These are phyloP conservation scores for Toxoplasma gondii DNA, from an alignment of 169 alveolate genomes.

Conservation along the genomic window DNA sequence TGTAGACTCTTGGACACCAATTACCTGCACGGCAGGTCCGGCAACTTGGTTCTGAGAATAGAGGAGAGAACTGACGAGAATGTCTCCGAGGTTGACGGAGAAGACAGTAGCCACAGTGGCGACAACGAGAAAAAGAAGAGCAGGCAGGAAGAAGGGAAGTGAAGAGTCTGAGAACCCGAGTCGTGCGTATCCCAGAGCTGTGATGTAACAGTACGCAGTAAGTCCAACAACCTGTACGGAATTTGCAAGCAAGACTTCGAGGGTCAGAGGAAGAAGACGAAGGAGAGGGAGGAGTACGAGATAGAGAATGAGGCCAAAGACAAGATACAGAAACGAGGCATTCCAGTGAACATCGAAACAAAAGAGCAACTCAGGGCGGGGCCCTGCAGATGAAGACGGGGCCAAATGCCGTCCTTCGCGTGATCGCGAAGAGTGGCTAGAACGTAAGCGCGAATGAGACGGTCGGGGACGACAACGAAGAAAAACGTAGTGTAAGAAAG, in stretches of 20 bases:
- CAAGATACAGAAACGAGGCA: conserved; percentile 36
- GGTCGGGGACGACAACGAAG: background rate
- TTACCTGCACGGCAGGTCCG: background rate
- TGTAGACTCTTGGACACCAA: background rate
- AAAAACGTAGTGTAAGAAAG: background rate
- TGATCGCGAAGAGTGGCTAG: background rate
- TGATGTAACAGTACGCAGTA: background rate
- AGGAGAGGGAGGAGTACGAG: conserved; percentile 56
- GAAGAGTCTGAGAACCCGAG: background rate
- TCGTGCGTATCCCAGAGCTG: background rate
- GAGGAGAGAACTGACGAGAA: background rate
- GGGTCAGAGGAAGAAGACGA: background rate
- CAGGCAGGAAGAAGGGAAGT: background rate
- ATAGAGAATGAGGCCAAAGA: conserved; percentile 40
- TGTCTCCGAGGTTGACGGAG: background rate
- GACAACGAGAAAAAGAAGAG: background rate
- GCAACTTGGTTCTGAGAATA: background rate
- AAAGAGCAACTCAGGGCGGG: conserved; percentile 60
- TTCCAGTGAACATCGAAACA: conserved; percentile 69
- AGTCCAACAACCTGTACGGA: background rate
- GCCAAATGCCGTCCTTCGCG: background rate
- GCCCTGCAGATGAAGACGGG: background rate
- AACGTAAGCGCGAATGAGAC: background rate
- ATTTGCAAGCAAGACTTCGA: background rate
- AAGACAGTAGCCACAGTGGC: background rate